Percentiles rank a stretch among this genome's conserved stretches.
Evolutionary conservation across 2,329 filamentous ascomycete species (phyloP).

Genomic region (Chaetothyriales sp.): DNA sequence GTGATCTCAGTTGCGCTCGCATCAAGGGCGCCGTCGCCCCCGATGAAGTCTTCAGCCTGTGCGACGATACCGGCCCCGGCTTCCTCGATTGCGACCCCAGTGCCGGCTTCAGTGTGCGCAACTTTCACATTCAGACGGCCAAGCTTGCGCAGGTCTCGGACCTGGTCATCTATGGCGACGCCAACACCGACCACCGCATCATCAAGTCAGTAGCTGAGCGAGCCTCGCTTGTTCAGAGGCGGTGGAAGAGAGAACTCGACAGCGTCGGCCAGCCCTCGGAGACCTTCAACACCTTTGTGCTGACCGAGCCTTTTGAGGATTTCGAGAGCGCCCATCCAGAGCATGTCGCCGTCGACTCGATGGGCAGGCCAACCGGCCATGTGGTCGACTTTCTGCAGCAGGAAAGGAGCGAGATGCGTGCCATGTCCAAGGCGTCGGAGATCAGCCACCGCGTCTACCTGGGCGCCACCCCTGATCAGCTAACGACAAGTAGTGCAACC

Average conservation of each 20-base stretch:
- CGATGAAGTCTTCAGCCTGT: constrained; percentile 55
- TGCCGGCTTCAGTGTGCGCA: constrained; percentile 87
- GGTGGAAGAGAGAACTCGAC: constrained; percentile 55
- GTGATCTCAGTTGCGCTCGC: constrained; percentile 56
- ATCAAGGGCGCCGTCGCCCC: constrained; percentile 78
- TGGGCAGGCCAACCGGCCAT: constrained; percentile 56
- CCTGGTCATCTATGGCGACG: constrained; percentile 79
- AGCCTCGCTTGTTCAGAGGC: constrained; percentile 60
- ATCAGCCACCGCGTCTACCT: constrained; percentile 83
- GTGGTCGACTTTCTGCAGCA: constrained; percentile 80
- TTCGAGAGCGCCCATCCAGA: constrained; percentile 57
- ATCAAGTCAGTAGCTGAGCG: constrained; percentile 48
- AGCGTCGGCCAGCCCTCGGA: constrained; percentile 40
- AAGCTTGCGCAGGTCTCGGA: constrained; percentile 82
- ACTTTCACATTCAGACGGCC: constrained; percentile 89
- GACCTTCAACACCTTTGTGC: constrained; percentile 72
- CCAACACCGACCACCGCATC: constrained; percentile 44
- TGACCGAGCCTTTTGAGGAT: constrained; percentile 41
- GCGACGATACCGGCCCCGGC: constrained; percentile 34
- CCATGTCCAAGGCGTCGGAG: constrained; percentile 78
- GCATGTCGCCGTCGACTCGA: constrained; percentile 59
- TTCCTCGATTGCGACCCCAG: constrained; percentile 75
- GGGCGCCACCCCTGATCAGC: constrained; percentile 66
- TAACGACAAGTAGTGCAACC: constrained; percentile 25
- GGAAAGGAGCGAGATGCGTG: constrained; percentile 82